Base-by-base conservation (phyloP, 192 early-diverging fungal species). In the Coemansia sp. region DNA sequence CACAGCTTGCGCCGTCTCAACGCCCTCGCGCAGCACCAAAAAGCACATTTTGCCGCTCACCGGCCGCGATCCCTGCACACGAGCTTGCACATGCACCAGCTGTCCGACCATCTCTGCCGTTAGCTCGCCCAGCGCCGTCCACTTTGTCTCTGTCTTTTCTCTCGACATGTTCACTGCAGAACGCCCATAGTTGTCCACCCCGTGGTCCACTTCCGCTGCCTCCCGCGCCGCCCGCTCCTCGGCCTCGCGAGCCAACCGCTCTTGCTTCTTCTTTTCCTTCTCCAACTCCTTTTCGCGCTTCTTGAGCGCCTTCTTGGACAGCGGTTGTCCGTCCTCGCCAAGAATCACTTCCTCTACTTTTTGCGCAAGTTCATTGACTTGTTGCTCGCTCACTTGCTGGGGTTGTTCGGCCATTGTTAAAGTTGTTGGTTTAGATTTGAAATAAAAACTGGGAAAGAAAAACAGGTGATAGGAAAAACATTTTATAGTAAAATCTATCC, bases 221-320 rank as follows among this genome's bases (percentile, higher is more conserved):
- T 75, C 72, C 12, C 70, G 78, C 0, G 86, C 88, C 56, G 93
- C 93, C 70, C 88, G 83, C 59, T 83, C 79, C 11, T 81, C 88
- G 7, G 86, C 88, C 24, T 84, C 84, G 56, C 86, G 84, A 8
- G 82, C 83, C 65, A 84, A 68, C 32, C 80, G 83, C 67, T 87
- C 89, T 51, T 72, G 63, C 83, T 88, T 86, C 66, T 80, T 84
- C 60, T 64, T 68, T 67, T 88, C 91, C 90, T 96, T 98, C 71
- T 94, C 90, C 48, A 84, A 80, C 75, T 94, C 88, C 83, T 93
- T 94, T 65, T 93, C 88, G 12, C 91, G 86, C 84, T 98, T 98
- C 86, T 98, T 98, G 39, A 96, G 83, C 7, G 89, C 91, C 69
- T 88, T 89, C 80, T 95, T 94, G 41, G 94, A 92, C 41, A 95